These are phyloP conservation scores for Talaromyces marneffei DNA, from an alignment of 2,329 filamentous ascomycete species.

Conservation along the genomic window DNA sequence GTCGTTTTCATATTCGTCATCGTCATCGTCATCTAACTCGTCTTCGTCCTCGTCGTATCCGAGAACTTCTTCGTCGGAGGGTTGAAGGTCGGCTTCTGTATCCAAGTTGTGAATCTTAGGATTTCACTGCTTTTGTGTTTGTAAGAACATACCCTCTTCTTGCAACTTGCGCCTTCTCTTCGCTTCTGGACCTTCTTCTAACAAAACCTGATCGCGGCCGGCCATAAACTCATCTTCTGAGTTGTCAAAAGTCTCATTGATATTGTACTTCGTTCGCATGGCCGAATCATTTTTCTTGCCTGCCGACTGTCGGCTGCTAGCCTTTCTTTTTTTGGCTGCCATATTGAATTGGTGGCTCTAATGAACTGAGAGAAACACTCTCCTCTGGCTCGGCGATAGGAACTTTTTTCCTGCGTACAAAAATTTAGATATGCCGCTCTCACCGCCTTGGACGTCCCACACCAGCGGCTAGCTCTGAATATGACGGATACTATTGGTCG, in stretches of 20 bases:
- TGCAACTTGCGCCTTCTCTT: slow-evolving; percentile 68
- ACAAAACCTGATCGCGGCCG: slow-evolving; percentile 75
- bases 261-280: slow-evolving; percentile 31
- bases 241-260: slow-evolving; percentile 73
- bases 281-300: slow-evolving; percentile 27
- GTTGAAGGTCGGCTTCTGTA: slow-evolving; percentile 52
- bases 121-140: neutral
- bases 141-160: slow-evolving; percentile 53
- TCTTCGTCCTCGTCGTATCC: slow-evolving; percentile 47
- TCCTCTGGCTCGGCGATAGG: neutral
- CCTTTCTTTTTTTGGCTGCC: slow-evolving; percentile 60
- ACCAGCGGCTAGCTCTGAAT: neutral
- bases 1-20: slow-evolving; percentile 40
- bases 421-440: slow-evolving; percentile 9
- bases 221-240: slow-evolving; percentile 92
- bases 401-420: slow-evolving; percentile 4
- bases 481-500: neutral
- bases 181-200: slow-evolving; percentile 72
- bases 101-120: slow-evolving; percentile 17
- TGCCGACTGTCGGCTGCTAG: slow-evolving; percentile 42
- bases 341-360: neutral
- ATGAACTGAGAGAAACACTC: neutral
- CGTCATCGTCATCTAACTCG: slow-evolving; percentile 33
- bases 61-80: slow-evolving; percentile 59
- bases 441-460: slow-evolving; percentile 8